Evolutionary conservation across 805 yeast species (phyloP).

Genomic region (Nakazawaea populi): DNA sequence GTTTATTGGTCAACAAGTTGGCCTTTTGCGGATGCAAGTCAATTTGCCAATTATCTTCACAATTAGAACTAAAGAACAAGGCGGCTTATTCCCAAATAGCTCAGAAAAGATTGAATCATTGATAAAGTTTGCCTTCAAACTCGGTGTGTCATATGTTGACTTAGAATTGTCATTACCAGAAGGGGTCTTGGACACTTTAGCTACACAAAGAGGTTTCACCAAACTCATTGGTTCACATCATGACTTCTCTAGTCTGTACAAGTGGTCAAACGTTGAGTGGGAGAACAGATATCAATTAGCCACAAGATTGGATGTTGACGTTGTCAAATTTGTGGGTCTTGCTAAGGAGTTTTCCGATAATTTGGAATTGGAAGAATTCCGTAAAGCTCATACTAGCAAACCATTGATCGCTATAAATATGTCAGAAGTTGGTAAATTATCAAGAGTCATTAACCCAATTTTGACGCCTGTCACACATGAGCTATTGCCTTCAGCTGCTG

Average conservation of each 20-base stretch:
- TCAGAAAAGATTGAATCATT: constrained; percentile 41
- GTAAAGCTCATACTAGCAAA: constrained; percentile 41
- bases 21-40: constrained; percentile 57
- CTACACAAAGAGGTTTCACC: constrained; percentile 51
- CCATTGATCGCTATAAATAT: constrained; percentile 84
- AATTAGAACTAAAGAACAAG: constrained; percentile 71
- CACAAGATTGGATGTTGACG: constrained; percentile 55
- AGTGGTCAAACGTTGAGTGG: constrained; percentile 74
- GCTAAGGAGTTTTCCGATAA: constrained; percentile 67
- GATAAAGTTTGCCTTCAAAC: constrained; percentile 56
- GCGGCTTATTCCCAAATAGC: constrained; percentile 73
- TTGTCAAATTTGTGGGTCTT: constrained; percentile 78
- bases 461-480: constrained; percentile 84
- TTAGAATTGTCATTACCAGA: constrained; percentile 68
- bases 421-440: constrained; percentile 70
- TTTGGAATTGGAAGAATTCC: constrained; percentile 62
- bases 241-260: constrained; percentile 55
- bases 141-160: constrained; percentile 80
- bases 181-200: constrained; percentile 43
- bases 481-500: constrained; percentile 61
- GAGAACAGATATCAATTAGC: constrained; percentile 67
- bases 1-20: constrained; percentile 71
- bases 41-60: constrained; percentile 78
- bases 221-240: constrained; percentile 80
- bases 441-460: constrained; percentile 67